Conservation (phyloP, 2,329 filamentous ascomycete species). For the Knoxdaviesia capensis region DNA sequence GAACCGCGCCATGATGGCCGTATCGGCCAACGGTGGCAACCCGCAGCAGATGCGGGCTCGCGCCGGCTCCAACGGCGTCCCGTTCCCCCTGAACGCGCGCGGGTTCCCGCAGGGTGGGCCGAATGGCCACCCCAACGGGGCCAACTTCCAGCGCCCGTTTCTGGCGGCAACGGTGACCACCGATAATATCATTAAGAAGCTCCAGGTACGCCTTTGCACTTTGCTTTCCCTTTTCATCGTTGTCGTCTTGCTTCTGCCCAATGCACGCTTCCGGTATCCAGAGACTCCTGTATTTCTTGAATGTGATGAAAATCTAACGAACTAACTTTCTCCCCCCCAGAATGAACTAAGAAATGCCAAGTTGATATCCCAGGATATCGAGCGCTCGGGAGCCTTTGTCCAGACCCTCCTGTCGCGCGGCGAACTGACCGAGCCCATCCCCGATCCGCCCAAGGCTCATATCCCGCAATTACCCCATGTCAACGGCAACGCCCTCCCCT, state of each 20-base stretch:
- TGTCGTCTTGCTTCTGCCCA: constrained; percentile 9
- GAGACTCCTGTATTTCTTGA: too few species aligned
- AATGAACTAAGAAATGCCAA: constrained; percentile 78
- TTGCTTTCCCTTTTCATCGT: neutral
- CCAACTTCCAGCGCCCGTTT: constrained; percentile 61
- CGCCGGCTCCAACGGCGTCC: constrained; percentile 33
- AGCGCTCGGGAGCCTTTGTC: constrained; percentile 65
- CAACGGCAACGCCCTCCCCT: constrained; percentile 30
- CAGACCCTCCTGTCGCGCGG: constrained; percentile 58
- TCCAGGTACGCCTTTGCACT: constrained; percentile 40
- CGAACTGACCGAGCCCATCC: constrained; percentile 31
- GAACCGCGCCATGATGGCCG: constrained; percentile 44
- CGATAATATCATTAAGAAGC: constrained; percentile 79
- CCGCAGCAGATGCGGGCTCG: constrained; percentile 47
- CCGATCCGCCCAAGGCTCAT: constrained; percentile 23
- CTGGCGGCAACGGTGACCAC: constrained; percentile 81
- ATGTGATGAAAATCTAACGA: neutral
- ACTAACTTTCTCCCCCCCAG: constrained; percentile 21
- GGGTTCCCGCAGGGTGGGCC: too few species aligned
- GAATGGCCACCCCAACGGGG: constrained; percentile 10
- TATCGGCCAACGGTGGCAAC: constrained; percentile 42
- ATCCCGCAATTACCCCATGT: constrained; percentile 15
- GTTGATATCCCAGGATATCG: constrained; percentile 70
- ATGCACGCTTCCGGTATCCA: too few species aligned
- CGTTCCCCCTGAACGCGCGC: too few species aligned